Base-by-base conservation (phyloP, 139 green algal genomes). In the Desmodesmus armatus region DNA sequence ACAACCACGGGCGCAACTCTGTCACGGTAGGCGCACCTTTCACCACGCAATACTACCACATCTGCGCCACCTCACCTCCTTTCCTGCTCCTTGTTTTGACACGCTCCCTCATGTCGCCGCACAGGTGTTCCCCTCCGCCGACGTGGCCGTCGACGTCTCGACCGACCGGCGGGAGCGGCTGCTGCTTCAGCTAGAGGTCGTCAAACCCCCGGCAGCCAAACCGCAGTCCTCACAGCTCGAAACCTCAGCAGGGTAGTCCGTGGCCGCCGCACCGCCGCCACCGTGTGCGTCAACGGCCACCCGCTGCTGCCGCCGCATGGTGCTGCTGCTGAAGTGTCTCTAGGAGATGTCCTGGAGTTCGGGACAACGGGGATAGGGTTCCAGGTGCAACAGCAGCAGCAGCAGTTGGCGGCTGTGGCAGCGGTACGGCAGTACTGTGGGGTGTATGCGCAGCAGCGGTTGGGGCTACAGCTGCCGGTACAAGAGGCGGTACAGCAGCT, bases 141-240 rank as follows among this genome's bases (percentile, higher is more conserved):
- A 78, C 31, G 65, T 62, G 21, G 39, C 70, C 0, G 49, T 73
- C 2, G 63, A 85, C 33, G 31, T 29, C 15, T 39, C 27, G 3
- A 62, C 41, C 9, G 35, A 67, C 19, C 37, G 39, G 31, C 74
- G n/a, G 39, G 78, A 83, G n/a, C 53, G 70, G 1, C 31, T 89
- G 7, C 71, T 58, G 15, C 79, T 75, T 6, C 40, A 33, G 21
- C 41, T 90, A 3, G 89, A 92, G 79, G 13, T 87, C 3, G 83
- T 79, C 2, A 83, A 82, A 15, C 83, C 79, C 29, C 58, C 49
- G 41, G 62, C 53, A 86, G 89, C 4, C 29, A 27, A 3, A 25
- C 39, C 17, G 55, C 76, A 13, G 23, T 82, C 25, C 40, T 88
- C 31, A 89, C 87, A 41, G 81, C 88, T 0, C 71, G 60, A 66